Evolutionary conservation across 495 filamentous ascomycete genomes (phyloP).

Genomic region (Opeltia flavorubescens): DNA sequence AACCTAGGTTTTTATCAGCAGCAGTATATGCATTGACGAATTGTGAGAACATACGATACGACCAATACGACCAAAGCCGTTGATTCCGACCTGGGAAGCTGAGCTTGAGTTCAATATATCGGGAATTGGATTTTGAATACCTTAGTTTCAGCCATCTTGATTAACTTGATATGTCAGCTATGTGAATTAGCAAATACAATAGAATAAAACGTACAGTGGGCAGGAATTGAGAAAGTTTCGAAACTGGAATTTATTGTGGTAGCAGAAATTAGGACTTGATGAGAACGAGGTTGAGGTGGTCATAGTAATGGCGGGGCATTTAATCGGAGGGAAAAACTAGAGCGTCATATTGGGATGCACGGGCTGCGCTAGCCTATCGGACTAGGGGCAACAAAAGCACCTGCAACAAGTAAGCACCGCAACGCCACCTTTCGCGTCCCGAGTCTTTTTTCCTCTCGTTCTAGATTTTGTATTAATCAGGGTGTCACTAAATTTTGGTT

Average conservation of each 20-base stretch:
- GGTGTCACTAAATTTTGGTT: too few species aligned
- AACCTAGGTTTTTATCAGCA: conserved; percentile 27
- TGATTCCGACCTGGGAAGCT: conserved; percentile 66
- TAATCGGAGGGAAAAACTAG: not conserved
- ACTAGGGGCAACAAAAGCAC: too few species aligned
- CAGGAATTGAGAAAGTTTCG: not conserved
- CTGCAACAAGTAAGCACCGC: too few species aligned
- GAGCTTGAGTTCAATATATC: not conserved
- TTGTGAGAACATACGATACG: conserved; percentile 56
- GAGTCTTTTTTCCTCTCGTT: too few species aligned
- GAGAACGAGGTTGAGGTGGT: not conserved
- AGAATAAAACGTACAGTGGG: not conserved
- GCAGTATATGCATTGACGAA: not conserved
- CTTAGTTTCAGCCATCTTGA: not conserved
- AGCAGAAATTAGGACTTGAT: not conserved
- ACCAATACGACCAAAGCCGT: conserved; percentile 99
- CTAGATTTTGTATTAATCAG: too few species aligned
- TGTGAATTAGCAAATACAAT: not conserved
- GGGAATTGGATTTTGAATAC: not conserved
- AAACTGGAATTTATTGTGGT: not conserved
- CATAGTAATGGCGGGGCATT: not conserved
- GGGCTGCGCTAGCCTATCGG: too few species aligned
- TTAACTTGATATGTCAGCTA: not conserved
- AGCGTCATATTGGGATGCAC: not conserved
- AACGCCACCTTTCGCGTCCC: too few species aligned